Base-by-base conservation (phyloP, 148 eudicot species). In the Spergularia marina region DNA sequence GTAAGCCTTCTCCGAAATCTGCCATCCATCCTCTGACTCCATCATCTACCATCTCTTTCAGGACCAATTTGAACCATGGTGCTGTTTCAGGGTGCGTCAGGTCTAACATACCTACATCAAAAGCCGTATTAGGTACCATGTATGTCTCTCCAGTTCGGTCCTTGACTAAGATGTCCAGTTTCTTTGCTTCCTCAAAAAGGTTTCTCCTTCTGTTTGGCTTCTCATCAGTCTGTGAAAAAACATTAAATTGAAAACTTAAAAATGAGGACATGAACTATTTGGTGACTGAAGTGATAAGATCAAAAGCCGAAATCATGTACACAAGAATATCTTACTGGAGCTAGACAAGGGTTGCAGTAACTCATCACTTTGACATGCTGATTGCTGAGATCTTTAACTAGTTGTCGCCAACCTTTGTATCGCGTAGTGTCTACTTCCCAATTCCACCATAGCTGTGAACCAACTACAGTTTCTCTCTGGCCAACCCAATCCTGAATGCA, bases 21-120 rank as follows among this genome's bases (percentile, higher is more conserved):
- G 99, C 99, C 99, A 95, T 95, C 98, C 99, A 92, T 77, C 99
- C 99, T 79, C 92, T 79, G 53, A 95, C 91, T 76, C 99, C 99
- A 63, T 88, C 98, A 68, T 92, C 86, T 34, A 92, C 97, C 99
- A 95, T 95, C 65, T 89, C 92, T 68, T 81, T 82, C 52, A 95
- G 76, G 67, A 95, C 86, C 76, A 82, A 85, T 79, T 95, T 92
- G 86, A 95, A 95, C 99, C 99, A 95, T 34, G 74, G 75, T 68
- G 88, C 77, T 6, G 99, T 87, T 36, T 79, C 63, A 12, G 99
- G 99, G 84, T 92, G 97, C 10, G 99, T 92, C 69, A 92, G 76
- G 82, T 95, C 99, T 85, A 95, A 73, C 99, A 95, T 95, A 47
- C 98, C 99, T 68, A 95, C 98, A 79, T 95, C 98, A 82, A 95